Conservation (phyloP, 169 alveolate genomes). For the Plasmodium gonderi region DNA sequence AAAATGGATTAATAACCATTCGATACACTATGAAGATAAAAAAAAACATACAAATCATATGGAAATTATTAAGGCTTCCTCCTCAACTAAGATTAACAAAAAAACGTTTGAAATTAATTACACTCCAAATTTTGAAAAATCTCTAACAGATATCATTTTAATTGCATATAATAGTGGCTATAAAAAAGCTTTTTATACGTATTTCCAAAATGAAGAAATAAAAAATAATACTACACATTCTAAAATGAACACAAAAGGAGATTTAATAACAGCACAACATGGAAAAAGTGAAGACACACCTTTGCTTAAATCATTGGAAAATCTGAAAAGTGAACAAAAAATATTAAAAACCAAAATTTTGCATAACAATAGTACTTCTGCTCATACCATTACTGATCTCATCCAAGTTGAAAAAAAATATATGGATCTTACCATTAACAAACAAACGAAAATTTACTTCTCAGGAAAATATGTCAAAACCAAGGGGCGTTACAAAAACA, state of each 20-base stretch:
- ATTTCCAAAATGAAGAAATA: constrained; percentile 5
- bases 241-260: background rate
- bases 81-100: background rate
- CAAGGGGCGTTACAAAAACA: constrained; percentile 27
- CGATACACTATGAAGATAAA: background rate
- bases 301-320: too few relatives aligned
- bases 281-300: background rate
- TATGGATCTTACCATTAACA: constrained; percentile 14
- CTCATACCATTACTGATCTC: constrained; percentile 12
- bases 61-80: constrained; percentile 20
- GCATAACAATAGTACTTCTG: background rate
- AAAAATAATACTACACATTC: background rate
- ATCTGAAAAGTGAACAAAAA: background rate
- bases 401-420: constrained; percentile 6
- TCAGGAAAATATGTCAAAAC: constrained; percentile 55
- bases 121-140: constrained; percentile 10
- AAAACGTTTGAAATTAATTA: constrained; percentile 8
- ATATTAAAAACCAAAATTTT: constrained; percentile 24
- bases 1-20: constrained; percentile 30
- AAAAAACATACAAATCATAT: background rate
- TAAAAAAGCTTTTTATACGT: background rate
- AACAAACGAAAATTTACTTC: constrained; percentile 5
- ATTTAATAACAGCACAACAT: background rate
- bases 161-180: constrained; percentile 33
- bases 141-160: constrained; percentile 30